A percentile compares a stretch with the other conserved stretches of the same genome.
Conservation (phyloP, 352 stramenopile genomes). For the Pythium inflatum region DNA sequence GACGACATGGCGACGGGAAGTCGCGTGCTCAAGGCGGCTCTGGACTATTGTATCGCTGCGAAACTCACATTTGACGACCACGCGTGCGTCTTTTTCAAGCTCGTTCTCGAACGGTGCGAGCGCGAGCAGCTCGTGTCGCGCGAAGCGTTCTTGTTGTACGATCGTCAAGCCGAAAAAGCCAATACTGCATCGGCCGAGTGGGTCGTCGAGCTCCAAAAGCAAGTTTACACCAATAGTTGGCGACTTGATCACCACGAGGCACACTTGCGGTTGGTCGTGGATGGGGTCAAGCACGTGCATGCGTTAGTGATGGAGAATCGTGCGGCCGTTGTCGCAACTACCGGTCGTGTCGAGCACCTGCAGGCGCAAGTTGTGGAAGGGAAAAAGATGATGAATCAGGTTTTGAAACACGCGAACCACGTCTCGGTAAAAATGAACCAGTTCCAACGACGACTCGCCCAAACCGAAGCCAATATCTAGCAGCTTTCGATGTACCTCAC, state of each 20-base stretch:
- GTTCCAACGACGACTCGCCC: not conserved
- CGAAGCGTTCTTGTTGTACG: constrained; percentile 28
- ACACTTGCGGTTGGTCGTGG: not conserved
- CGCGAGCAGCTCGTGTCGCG: constrained; percentile 13
- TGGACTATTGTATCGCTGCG: too few species aligned
- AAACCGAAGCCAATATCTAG: constrained; percentile 11
- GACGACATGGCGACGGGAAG: too few species aligned
- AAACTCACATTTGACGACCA: constrained; percentile 36
- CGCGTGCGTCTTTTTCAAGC: constrained; percentile 40
- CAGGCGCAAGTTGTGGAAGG: constrained; percentile 2
- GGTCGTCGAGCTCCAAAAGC: constrained; percentile 7
- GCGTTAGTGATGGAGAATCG: constrained; percentile 4
- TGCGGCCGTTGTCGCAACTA: not conserved
- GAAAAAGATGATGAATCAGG: not conserved
- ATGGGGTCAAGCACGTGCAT: constrained; percentile 11
- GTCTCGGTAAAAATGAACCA: not conserved
- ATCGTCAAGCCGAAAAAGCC: constrained; percentile 24
- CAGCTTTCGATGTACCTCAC: not conserved
- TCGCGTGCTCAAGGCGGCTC: too few species aligned
- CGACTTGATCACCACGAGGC: constrained; percentile 14
- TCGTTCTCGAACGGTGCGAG: constrained; percentile 35
- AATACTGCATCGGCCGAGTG: constrained; percentile 24
- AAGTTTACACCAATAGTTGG: constrained; percentile 14
- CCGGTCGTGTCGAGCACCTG: not conserved
- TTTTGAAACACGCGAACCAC: not conserved